Base-by-base conservation (phyloP, 495 filamentous ascomycete genomes). In the Lichenothelia convexa region DNA sequence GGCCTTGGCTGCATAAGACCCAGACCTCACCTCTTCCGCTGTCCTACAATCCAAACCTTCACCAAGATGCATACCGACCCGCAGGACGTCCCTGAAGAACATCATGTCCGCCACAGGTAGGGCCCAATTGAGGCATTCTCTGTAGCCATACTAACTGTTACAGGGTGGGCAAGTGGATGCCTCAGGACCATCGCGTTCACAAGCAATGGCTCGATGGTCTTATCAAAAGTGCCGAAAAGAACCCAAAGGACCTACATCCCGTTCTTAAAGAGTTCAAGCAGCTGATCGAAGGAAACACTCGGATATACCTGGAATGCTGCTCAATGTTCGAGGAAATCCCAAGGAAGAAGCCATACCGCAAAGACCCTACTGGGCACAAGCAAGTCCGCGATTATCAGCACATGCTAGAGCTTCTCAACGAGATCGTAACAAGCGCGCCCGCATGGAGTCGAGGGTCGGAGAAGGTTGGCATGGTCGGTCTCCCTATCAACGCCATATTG, bases 401-500 rank as follows among this genome's bases (percentile, higher is more conserved):
- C 47, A 73, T 83, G 69, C 56, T 83, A 1, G 53, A 57, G 6
- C 55, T 79, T 1, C 56, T 83, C 24, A 76, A 78, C 46, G 62
- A 72, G 39, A 63, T 80, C 3, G 61, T 81, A 38, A 67, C 62
- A 0, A 61, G 57, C 3, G 73, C 70, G 0, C 76, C 78, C 1
- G 59, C 69, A 35, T 79, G 70, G 71, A 71, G 57, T 18, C 65
- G 63, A 33, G 46, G 53, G 18, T 46, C 58, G 2, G 49, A 63
- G 30, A 57, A 65, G 0, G 65, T 71, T 0, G 73, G 71, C 5
- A 62, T 80, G 45, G 70, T 80, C 18, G 77, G 78, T n/a, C n/a
- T n/a, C n/a, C 78, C 78, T 2, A 69, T 81, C 51, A 67, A 65
- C 33, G 75, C 74, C 3, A 61, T 81, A 17, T 65, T 83, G 11